Base-by-base conservation (phyloP, 1,139 yeast genomes). In the Spathaspora sp. region DNA sequence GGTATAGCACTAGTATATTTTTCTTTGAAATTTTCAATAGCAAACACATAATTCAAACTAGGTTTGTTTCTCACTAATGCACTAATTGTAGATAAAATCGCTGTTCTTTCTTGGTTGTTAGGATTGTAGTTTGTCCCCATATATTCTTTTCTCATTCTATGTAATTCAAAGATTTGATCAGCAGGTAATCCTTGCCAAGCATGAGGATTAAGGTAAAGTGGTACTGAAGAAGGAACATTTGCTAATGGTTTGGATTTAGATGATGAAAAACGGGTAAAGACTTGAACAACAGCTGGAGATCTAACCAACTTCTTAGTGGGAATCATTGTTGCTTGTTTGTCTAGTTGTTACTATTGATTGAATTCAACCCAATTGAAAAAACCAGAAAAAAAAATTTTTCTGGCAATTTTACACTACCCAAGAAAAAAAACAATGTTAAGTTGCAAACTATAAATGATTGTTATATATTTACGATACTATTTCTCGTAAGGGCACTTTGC, bases 141-240 rank as follows among this genome's bases (percentile, higher is more conserved):
- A 23, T 67, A 67, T 23, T 76, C 72, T 53, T 79, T 78, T 61
- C 93, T 75, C 54, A 80, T 71, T 54, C 79, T 71, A 60, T 81
- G 87, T 51, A 86, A 70, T 51, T 78, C 78, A 51, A 84, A 73
- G 44, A 86, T 79, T 54, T 77, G 73, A 50, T 81, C 81, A 8
- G 87, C 79, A 16, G 88, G 84, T 47, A 84, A 69, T 0, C 85
- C 86, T 47, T 74, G 69, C 95, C 95, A 86, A 43, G 78, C 73
- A 49, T 80, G 81, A 4, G 95, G 95, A 50, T 80, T 74, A 51
- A 75, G 71, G 52, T 65, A 73, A 43, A 74, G 65, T 13, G 72
- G 62, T 11, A 18, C 15, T 31, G 36, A n/a, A 3, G 18, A 7
- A 13, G 36, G 36, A 9, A 31, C 9, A 24, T 50, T 52, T 41